These are phyloP conservation scores for Malassezia dermatis DNA, from an alignment of 1,284 basidiomycete species.

Conservation along the genomic window DNA sequence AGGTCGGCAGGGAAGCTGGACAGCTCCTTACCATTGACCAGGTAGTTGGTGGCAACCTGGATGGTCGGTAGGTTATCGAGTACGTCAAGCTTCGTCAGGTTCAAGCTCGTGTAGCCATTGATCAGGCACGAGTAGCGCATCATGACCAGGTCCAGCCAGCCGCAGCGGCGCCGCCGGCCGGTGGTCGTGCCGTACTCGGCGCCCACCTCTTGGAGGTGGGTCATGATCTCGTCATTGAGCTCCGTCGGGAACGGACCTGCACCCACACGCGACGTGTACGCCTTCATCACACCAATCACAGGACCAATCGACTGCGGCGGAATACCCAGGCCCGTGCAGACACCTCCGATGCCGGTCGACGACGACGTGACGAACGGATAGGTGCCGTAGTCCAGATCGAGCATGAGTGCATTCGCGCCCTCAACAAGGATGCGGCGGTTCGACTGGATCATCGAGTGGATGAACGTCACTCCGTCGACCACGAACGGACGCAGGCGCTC, in stretches of 20 bases:
- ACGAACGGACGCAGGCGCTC: conserved; percentile 78
- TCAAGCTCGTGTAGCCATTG: conserved; percentile 88
- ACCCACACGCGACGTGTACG: conserved; percentile 93
- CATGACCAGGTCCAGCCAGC: conserved; percentile 94
- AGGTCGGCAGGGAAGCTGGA: conserved; percentile 88
- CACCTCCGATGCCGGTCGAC: conserved; percentile 81
- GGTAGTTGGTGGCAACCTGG: conserved; percentile 76
- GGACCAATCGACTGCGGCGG: conserved; percentile 76
- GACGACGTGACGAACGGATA: conserved; percentile 95
- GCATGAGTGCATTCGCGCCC: conserved; percentile 95
- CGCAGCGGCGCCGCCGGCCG: conserved; percentile 79
- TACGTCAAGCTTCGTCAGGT: conserved; percentile 91
- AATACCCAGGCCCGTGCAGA: conserved; percentile 89
- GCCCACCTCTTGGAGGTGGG: conserved; percentile 85
- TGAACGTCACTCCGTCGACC: conserved; percentile 71
- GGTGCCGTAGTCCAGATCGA: conserved; percentile 94
- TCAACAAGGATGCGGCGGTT: conserved; percentile 82
- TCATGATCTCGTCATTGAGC: conserved; percentile 73
- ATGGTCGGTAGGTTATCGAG: conserved; percentile 77
- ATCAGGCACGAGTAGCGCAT: conserved; percentile 83
- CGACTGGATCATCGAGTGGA: conserved; percentile 63
- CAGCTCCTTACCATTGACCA: conserved; percentile 66
- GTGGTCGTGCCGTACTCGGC: conserved; percentile 85
- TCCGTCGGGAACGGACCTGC: conserved; percentile 96
- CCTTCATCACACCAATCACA: conserved; percentile 86